Base-by-base conservation (phyloP, 805 yeast species). In the Lachancea fermentati region DNA sequence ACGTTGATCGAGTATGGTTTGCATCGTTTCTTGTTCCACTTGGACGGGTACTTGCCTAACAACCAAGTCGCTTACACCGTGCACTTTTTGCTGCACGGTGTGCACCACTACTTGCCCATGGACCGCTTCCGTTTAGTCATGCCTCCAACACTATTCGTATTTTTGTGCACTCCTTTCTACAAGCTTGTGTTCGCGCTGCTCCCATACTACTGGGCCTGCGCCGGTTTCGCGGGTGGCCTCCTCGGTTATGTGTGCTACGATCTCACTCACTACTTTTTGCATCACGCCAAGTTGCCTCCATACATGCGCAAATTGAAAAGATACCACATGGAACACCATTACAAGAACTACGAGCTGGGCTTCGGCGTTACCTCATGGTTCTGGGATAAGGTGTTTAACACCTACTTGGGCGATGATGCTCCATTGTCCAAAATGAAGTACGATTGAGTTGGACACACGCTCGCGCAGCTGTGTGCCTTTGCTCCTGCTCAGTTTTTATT, bases 51-150 rank as follows among this genome's bases (percentile, higher is more conserved):
- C 59, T 72, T 94, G 44, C 99, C 99, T 11, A 84, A 85, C 47
- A 75, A 84, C 63, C 81, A 78, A 36, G 35, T 75, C 15, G 84
- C 85, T 5, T 80, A 84, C 55, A 77, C 95, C 1, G 43, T 88
- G 32, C 99, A 93, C 64, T 93, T 93, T 71, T 63, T 88, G 43
- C 70, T 91, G 50, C 99, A 93, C 55, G 99, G 99, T 42, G 83
- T 89, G 37, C 99, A 93, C 63, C 99, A 93, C 65, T 93, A 85
- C 63, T 73, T 93, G 51, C 99, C 99, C 48, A 93, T 94, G 98
- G 99, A 93, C 68, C 77, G 76, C 45, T 71, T 78, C 61, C 79
- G 99, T 60, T 75, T 93, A 55, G 99, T 93, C 28, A 83, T 93
- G 85, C 99, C 99, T 2, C 99, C 99, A 36, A 72, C 97, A 0